phyloP scores from a whole-genome alignment of 202 grass and related monocot genomes.

The Bolboschoenoplectus hybrid region DNA sequence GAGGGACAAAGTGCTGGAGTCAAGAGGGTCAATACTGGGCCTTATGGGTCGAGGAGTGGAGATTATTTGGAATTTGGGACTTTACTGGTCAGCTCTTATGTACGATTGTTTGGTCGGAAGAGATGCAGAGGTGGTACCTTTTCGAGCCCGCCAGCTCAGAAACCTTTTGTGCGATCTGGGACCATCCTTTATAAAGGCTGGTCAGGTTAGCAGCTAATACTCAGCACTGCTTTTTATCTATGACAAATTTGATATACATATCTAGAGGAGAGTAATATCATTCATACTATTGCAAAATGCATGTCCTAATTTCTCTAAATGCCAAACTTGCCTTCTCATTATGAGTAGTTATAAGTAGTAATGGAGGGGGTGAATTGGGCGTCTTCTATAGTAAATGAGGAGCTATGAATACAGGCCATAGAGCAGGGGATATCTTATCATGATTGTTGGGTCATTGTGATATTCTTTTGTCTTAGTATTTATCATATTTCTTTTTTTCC shows the following conservation, averaged over 20 bases:
- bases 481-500: background rate
- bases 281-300: slow-evolving; percentile 10
- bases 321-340: background rate
- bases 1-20: slow-evolving; percentile 84
- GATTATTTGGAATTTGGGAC: slow-evolving; percentile 87
- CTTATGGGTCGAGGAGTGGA: slow-evolving; percentile 81
- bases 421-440: background rate
- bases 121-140: slow-evolving; percentile 94
- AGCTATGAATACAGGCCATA: background rate
- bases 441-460: background rate
- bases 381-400: background rate
- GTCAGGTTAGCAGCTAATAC: slow-evolving; percentile 61
- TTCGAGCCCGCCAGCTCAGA: slow-evolving; percentile 86
- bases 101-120: slow-evolving; percentile 88
- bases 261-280: background rate
- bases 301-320: slow-evolving; percentile 19
- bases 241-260: background rate
- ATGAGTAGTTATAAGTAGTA: background rate
- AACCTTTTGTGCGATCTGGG: slow-evolving; percentile 94
- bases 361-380: background rate
- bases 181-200: slow-evolving; percentile 97
- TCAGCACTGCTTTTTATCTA: slow-evolving; percentile 12
- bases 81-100: slow-evolving; percentile 89
- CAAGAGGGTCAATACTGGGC: slow-evolving; percentile 80
- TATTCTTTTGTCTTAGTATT: background rate